Evolutionary conservation across 306 rosid species (phyloP).

Genomic region (Sindora glabra): DNA sequence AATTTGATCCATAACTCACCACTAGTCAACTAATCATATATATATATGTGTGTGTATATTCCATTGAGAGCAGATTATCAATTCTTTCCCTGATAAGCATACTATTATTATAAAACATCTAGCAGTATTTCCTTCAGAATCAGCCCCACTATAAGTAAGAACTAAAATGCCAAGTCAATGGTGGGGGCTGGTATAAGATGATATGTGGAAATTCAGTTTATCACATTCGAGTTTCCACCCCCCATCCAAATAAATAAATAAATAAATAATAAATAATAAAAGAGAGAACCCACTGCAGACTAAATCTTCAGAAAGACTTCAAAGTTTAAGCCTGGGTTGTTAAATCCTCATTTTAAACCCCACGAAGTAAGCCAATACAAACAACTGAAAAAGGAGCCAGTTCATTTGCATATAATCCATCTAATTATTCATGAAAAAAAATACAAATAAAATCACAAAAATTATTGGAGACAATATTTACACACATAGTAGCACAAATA

Average conservation of each 20-base stretch:
- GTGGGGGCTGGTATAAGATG: neutral
- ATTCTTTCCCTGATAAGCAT: conserved; percentile 7
- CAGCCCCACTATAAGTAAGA: neutral
- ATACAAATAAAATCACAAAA: neutral
- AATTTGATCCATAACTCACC: conserved; percentile 14
- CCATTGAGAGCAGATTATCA: neutral
- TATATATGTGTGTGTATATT: no score
- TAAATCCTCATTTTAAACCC: neutral
- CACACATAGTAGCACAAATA: conserved; percentile 20
- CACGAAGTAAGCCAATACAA: conserved; percentile 1
- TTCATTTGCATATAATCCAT: neutral
- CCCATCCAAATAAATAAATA: no score
- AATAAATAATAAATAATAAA: no score
- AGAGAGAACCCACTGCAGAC: neutral
- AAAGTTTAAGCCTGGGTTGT: neutral
- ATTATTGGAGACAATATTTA: neutral
- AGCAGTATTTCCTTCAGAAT: neutral
- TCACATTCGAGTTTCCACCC: neutral
- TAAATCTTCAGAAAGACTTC: neutral
- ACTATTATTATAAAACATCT: neutral
- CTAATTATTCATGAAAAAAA: neutral
- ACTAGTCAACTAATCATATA: neutral
- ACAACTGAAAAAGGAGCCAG: neutral
- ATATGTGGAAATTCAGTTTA: neutral
- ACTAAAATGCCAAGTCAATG: conserved; percentile 1